phyloP scores from a whole-genome alignment of 83 land plant genomes.

The Isoetes engelmannii region DNA sequence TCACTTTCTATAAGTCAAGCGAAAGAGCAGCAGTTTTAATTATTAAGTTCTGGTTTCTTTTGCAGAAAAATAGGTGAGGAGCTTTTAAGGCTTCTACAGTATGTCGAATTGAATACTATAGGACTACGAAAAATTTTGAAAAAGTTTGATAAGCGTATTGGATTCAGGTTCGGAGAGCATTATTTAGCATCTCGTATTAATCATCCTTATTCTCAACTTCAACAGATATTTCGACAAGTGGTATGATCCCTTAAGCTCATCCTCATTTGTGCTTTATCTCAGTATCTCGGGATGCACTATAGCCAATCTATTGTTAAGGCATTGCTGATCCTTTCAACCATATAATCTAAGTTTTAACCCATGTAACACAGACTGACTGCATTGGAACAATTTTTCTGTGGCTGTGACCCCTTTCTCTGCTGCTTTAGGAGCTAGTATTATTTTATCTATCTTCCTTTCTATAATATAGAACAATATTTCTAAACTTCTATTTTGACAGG shows the following conservation, averaged over 20 bases:
- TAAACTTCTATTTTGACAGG: slow-evolving; percentile 10
- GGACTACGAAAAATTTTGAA: slow-evolving; percentile 21
- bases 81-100: slow-evolving; percentile 18
- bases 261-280: background rate
- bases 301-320: background rate
- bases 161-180: slow-evolving; percentile 18
- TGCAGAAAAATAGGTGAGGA: slow-evolving; percentile 17
- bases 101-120: slow-evolving; percentile 20
- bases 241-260: slow-evolving; percentile 1
- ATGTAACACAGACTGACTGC: too few species aligned
- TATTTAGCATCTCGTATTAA: slow-evolving; percentile 17
- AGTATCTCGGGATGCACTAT: background rate
- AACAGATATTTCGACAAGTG: slow-evolving; percentile 21
- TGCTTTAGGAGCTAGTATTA: too few species aligned
- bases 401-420: too few species aligned
- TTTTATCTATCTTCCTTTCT: too few species aligned
- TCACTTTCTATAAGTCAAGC: too few species aligned
- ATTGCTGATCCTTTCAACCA: background rate
- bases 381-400: too few species aligned
- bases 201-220: slow-evolving; percentile 25
- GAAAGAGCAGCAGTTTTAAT: too few species aligned
- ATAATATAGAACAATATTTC: too few species aligned
- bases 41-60: background rate
- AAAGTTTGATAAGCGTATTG: slow-evolving; percentile 22
- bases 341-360: background rate